These are phyloP conservation scores for Pseudognaphalium luteoalbum DNA, from an alignment of 129 eudicot species.

Conservation along the genomic window DNA sequence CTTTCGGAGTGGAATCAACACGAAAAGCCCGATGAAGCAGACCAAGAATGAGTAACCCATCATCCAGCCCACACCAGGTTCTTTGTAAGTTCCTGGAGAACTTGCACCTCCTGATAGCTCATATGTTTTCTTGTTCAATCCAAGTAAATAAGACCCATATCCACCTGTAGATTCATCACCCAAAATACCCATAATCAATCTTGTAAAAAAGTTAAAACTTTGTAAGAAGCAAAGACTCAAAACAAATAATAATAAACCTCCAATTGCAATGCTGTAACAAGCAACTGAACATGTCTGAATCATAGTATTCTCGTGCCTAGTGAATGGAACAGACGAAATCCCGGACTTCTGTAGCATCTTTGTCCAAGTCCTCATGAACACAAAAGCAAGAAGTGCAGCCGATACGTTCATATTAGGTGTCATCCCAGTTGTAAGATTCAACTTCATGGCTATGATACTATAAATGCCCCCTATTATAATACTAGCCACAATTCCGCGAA, in stretches of 20 bases:
- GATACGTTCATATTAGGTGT: conserved; percentile 79
- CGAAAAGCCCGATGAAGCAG: conserved; percentile 81
- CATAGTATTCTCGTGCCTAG: conserved; percentile 89
- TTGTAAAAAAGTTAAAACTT: not conserved
- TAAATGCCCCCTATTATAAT: conserved; percentile 55
- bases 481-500: conserved; percentile 65
- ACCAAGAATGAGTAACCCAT: conserved; percentile 62
- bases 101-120: conserved; percentile 58
- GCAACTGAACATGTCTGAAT: conserved; percentile 87
- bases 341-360: conserved; percentile 61
- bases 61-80: conserved; percentile 84
- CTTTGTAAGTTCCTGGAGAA: conserved; percentile 57
- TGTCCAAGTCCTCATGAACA: conserved; percentile 67
- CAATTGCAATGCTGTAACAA: conserved; percentile 72
- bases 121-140: conserved; percentile 68
- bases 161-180: conserved; percentile 49
- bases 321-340: conserved; percentile 54
- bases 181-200: not conserved
- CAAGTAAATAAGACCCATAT: conserved; percentile 74
- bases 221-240: not conserved
- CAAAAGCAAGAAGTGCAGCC: conserved; percentile 78
- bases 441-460: conserved; percentile 76
- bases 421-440: conserved; percentile 76
- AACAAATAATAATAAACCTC: conserved; percentile 38
- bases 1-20: conserved; percentile 79